A percentile compares a stretch with the other conserved stretches of the same genome.
Conservation (phyloP, 1,139 yeast genomes). For the Suhomyces wounanorum region DNA sequence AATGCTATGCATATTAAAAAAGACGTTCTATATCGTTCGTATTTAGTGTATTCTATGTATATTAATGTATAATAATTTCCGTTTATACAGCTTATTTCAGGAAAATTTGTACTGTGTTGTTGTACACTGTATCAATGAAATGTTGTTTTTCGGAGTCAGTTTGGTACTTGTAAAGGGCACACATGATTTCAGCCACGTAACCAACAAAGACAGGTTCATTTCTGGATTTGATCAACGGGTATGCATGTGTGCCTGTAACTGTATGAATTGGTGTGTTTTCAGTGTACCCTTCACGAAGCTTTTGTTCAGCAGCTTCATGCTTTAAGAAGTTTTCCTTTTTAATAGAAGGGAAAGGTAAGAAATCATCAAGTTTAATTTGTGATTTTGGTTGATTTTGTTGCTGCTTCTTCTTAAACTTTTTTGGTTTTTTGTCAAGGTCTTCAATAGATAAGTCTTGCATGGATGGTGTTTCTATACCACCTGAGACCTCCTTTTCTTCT, state of each 20-base stretch:
- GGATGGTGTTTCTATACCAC: background rate
- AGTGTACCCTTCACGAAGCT: slow-evolving; percentile 15
- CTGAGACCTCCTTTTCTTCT: background rate
- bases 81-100: slow-evolving; percentile 22
- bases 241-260: slow-evolving; percentile 34
- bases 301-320: slow-evolving; percentile 16
- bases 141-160: slow-evolving; percentile 50
- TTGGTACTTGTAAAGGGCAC: slow-evolving; percentile 45
- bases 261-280: slow-evolving; percentile 14
- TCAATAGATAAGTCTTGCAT: background rate
- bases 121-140: slow-evolving; percentile 64
- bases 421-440: background rate
- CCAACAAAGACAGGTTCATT: slow-evolving; percentile 91
- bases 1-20: background rate
- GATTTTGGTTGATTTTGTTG: slow-evolving; percentile 14
- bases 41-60: slow-evolving; percentile 8
- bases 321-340: slow-evolving; percentile 62
- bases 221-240: slow-evolving; percentile 74
- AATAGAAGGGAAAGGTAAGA: slow-evolving; percentile 60
- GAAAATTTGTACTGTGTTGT: slow-evolving; percentile 63
- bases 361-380: slow-evolving; percentile 40
- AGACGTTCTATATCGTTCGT: background rate
- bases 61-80: slow-evolving; percentile 9
- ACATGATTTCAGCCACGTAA: slow-evolving; percentile 76
- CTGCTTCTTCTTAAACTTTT: slow-evolving; percentile 8